Conservation (phyloP, 2,329 filamentous ascomycete species). For the Coleophoma cylindrospora region DNA sequence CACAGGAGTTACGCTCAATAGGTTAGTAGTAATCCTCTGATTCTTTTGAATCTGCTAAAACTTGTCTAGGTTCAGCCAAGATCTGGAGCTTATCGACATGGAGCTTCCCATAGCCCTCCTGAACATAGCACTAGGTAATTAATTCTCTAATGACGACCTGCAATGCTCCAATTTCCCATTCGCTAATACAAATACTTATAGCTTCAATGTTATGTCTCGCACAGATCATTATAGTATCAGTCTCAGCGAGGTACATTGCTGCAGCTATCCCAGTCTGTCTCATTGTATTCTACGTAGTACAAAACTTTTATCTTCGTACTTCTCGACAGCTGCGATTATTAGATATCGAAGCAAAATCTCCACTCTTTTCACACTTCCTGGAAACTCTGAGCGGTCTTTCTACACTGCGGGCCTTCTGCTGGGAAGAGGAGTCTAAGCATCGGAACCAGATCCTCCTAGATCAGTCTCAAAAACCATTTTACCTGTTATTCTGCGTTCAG, state of each 20-base stretch:
- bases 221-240: no score
- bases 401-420: conserved; percentile 39
- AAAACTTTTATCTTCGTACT: conserved; percentile 38
- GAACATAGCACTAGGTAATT: no score
- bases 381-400: conserved; percentile 35
- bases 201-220: no score
- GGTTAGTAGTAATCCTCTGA: conserved; percentile 8
- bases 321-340: conserved; percentile 39
- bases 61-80: conserved; percentile 3
- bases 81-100: conserved; percentile 5
- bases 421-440: conserved; percentile 18
- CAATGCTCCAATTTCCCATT: no score
- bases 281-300: conserved; percentile 11
- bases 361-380: conserved; percentile 36
- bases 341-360: conserved; percentile 35
- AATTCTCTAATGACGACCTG: no score
- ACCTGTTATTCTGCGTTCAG: conserved; percentile 38
- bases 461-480: conserved; percentile 38
- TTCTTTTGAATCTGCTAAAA: background rate
- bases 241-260: no score
- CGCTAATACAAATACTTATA: no score
- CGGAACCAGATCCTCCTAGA: conserved; percentile 24
- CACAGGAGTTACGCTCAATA: conserved; percentile 33
- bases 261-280: no score
- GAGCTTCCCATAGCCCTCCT: no score